Conservation (phyloP, 495 filamentous ascomycete species). For the Barbatosphaeria neglecta region DNA sequence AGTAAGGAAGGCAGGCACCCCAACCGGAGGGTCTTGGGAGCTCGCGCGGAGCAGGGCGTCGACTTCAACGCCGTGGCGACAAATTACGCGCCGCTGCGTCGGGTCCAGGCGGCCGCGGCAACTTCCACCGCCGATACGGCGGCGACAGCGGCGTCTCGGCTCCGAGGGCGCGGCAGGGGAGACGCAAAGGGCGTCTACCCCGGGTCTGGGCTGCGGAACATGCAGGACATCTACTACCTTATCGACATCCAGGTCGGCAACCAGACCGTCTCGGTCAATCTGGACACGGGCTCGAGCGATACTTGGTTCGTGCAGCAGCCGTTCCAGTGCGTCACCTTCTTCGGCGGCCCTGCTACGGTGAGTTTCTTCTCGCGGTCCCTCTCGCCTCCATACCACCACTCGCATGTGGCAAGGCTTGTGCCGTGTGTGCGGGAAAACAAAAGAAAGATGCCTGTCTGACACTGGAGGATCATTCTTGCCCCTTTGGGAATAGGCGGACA, state of each 20-base stretch:
- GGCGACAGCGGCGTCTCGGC: too few species aligned
- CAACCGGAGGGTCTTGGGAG: neutral
- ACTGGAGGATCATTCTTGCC: too few species aligned
- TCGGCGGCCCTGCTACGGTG: conserved; percentile 8
- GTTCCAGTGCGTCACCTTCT: conserved; percentile 34
- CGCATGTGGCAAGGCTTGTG: too few species aligned
- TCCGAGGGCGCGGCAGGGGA: too few species aligned
- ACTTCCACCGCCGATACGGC: too few species aligned
- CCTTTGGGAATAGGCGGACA: conserved; percentile 11
- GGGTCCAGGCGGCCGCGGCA: neutral
- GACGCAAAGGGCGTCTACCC: too few species aligned
- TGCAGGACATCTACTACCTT: conserved; percentile 22
- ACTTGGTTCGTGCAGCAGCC: conserved; percentile 41
- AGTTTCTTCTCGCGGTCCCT: neutral
- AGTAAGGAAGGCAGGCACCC: too few species aligned
- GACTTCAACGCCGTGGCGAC: neutral
- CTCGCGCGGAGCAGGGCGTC: neutral
- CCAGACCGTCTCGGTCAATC: conserved; percentile 34
- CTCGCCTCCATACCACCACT: too few species aligned
- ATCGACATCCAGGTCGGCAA: conserved; percentile 27
- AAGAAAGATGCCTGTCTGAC: too few species aligned
- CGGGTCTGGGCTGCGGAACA: conserved; percentile 9
- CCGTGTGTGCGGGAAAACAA: too few species aligned
- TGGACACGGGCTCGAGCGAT: conserved; percentile 55
- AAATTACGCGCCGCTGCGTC: neutral